These are phyloP conservation scores for Cymbidium sinense DNA, from an alignment of 106 monocot genomes.

Conservation along the genomic window DNA sequence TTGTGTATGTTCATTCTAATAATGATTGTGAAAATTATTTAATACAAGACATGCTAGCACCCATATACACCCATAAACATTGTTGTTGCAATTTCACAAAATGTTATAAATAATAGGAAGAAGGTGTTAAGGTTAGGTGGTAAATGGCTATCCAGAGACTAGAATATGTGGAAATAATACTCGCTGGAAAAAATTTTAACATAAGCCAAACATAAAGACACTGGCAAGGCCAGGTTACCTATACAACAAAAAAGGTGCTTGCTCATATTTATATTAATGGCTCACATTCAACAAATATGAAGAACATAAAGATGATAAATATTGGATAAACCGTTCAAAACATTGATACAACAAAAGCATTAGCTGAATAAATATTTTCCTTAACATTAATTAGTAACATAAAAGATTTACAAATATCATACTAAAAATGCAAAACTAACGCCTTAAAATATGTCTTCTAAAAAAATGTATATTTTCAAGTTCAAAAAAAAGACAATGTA, in stretches of 20 bases:
- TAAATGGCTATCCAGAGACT: not conserved
- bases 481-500: too few species aligned
- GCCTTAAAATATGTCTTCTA: too few species aligned
- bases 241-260: not conserved
- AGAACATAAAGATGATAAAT: not conserved
- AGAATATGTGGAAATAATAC: not conserved
- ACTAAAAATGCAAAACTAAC: too few species aligned
- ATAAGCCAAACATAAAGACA: not conserved
- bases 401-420: too few species aligned
- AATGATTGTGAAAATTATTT: not conserved
- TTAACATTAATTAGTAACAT: too few species aligned
- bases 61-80: not conserved
- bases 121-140: not conserved
- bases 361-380: too few species aligned
- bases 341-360: too few species aligned
- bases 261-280: not conserved
- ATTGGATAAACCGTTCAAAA: too few species aligned
- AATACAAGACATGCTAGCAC: not conserved
- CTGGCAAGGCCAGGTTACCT: not conserved
- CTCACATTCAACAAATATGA: not conserved
- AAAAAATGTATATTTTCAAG: too few species aligned
- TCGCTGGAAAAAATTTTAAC: not conserved
- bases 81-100: not conserved
- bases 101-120: not conserved
- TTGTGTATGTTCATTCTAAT: not conserved